These are phyloP conservation scores for Penicillium hesseltinei DNA, from an alignment of 2,329 filamentous ascomycete genomes.

Conservation along the genomic window DNA sequence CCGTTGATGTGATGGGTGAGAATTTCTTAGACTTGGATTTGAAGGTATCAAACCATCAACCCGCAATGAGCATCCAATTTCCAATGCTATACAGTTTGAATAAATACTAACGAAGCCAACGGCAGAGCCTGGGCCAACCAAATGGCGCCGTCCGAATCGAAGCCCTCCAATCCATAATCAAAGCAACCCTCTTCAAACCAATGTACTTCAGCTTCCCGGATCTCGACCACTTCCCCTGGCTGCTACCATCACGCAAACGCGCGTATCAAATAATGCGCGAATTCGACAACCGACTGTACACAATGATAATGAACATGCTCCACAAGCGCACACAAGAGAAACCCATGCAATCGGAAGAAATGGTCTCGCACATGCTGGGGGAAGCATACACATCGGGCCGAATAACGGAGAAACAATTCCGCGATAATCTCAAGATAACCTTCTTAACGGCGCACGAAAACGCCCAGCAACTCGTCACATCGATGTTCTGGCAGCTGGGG, in stretches of 20 bases:
- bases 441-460: slow-evolving; percentile 48
- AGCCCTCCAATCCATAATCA: slow-evolving; percentile 27
- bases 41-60: slow-evolving; percentile 13
- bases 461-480: slow-evolving; percentile 40
- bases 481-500: slow-evolving; percentile 39
- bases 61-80: not conserved
- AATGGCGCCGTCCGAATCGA: slow-evolving; percentile 21
- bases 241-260: slow-evolving; percentile 20
- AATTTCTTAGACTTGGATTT: slow-evolving; percentile 29
- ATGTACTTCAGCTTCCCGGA: slow-evolving; percentile 30
- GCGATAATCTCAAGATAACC: slow-evolving; percentile 42
- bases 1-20: slow-evolving; percentile 28
- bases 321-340: not conserved
- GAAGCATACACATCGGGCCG: slow-evolving; percentile 23
- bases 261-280: slow-evolving; percentile 28
- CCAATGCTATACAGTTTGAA: not conserved
- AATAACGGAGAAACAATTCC: slow-evolving; percentile 39
- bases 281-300: slow-evolving; percentile 22
- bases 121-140: slow-evolving; percentile 22
- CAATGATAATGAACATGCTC: slow-evolving; percentile 10
- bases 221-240: slow-evolving; percentile 22
- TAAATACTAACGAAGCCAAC: not conserved
- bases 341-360: slow-evolving; percentile 10
- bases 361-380: slow-evolving; percentile 25
- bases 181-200: slow-evolving; percentile 27